These are phyloP conservation scores for Tricholoma hemisulphureum DNA, from an alignment of 768 basidiomycete species.

Conservation along the genomic window DNA sequence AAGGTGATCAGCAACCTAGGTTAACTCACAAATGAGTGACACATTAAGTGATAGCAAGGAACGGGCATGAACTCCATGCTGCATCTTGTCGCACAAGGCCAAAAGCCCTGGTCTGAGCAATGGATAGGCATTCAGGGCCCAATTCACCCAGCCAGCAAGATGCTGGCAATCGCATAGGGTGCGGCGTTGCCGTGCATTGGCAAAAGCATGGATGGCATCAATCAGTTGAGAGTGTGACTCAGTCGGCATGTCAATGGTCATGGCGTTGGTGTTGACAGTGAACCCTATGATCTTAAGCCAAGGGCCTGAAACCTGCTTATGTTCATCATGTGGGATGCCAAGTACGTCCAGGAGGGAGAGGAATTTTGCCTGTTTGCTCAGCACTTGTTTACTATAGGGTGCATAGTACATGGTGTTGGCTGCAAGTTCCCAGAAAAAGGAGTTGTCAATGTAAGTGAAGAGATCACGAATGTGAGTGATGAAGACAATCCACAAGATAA, in stretches of 20 bases:
- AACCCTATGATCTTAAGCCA: constrained; percentile 38
- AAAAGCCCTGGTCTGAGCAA: constrained; percentile 27
- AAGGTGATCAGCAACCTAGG: constrained; percentile 30
- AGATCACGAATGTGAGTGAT: constrained; percentile 19
- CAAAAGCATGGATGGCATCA: neutral
- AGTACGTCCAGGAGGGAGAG: constrained; percentile 40
- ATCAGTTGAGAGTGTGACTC: constrained; percentile 12
- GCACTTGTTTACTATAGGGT: constrained; percentile 26
- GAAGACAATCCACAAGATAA: constrained; percentile 34
- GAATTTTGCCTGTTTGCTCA: constrained; percentile 28
- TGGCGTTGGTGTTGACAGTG: constrained; percentile 30
- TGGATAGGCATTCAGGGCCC: constrained; percentile 38
- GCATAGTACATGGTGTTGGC: constrained; percentile 23
- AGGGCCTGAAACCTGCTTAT: constrained; percentile 39
- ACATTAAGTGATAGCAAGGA: constrained; percentile 22
- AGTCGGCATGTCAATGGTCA: constrained; percentile 24
- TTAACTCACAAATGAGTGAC: constrained; percentile 19
- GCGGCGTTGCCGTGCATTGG: neutral
- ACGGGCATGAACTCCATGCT: constrained; percentile 13
- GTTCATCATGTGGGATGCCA: constrained; percentile 36
- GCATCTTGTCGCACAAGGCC: constrained; percentile 31
- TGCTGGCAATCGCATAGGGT: constrained; percentile 24
- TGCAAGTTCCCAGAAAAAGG: constrained; percentile 19
- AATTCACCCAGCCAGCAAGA: constrained; percentile 39
- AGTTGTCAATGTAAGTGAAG: constrained; percentile 35